Conservation (phyloP, 768 basidiomycete genomes). For the Leccinum subtestaceum region DNA sequence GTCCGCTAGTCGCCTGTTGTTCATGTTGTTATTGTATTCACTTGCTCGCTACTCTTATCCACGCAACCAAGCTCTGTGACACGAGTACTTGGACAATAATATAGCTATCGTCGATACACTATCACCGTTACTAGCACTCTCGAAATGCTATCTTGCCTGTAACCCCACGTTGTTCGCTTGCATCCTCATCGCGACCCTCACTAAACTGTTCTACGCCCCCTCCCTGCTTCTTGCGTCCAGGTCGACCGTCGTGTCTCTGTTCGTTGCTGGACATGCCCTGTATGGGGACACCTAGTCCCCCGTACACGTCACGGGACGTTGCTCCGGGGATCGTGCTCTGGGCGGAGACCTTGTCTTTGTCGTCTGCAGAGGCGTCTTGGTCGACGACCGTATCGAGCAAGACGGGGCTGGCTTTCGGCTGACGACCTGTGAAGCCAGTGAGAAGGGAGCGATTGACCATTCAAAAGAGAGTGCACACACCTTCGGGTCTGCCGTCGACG, state of each 20-base stretch:
- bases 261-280: constrained; percentile 36
- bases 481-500: constrained; percentile 20
- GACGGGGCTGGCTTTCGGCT: constrained; percentile 15
- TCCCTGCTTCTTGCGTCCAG: constrained; percentile 27
- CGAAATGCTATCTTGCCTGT: constrained; percentile 6
- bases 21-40: constrained; percentile 11
- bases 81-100: neutral
- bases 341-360: constrained; percentile 2
- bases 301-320: constrained; percentile 34
- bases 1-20: neutral
- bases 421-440: constrained; percentile 8
- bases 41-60: constrained; percentile 4
- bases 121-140: neutral
- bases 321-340: constrained; percentile 31
- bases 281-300: constrained; percentile 29
- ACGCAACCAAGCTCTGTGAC: neutral
- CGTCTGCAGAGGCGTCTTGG: constrained; percentile 27
- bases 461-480: neutral
- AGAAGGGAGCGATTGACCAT: neutral
- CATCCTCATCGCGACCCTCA: neutral
- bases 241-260: constrained; percentile 33
- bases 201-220: constrained; percentile 18
- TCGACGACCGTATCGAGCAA: constrained; percentile 33
- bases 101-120: neutral
- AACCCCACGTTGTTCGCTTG: constrained; percentile 10